A percentile compares a stretch with the other conserved stretches of the same genome.
Evolutionary conservation across 768 basidiomycete genomes (phyloP).

Genomic region (Mycena rosella): DNA sequence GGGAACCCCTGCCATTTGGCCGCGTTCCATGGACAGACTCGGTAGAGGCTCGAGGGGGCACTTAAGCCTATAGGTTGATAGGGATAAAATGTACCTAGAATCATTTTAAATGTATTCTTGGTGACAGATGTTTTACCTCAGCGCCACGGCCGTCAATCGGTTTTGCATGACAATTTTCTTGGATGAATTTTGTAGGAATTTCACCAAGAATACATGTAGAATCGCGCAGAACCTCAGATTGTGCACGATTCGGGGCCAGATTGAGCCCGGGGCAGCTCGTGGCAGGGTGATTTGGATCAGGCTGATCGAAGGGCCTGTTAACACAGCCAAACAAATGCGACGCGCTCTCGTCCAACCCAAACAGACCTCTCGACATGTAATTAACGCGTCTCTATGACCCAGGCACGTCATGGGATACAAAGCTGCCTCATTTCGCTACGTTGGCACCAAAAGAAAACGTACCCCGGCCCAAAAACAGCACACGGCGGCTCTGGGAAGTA

Average conservation of each 20-base stretch:
- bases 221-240: not conserved
- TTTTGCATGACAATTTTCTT: not conserved
- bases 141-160: not conserved
- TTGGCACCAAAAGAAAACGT: slow-evolving; percentile 3
- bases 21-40: not conserved
- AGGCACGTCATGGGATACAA: not conserved
- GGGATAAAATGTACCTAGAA: not conserved
- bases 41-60: not conserved
- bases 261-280: not conserved
- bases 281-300: slow-evolving; percentile 3
- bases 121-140: not conserved
- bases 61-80: not conserved
- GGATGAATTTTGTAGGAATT: not conserved
- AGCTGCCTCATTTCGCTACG: not conserved
- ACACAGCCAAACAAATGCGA: slow-evolving; percentile 11
- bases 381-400: not conserved
- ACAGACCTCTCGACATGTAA: not conserved
- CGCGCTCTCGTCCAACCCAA: not conserved
- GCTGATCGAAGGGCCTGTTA: not conserved
- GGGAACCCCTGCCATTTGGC: not conserved
- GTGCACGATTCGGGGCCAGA: not conserved
- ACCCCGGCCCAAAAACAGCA: slow-evolving; percentile 7
- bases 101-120: slow-evolving; percentile 2
- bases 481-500: not conserved
- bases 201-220: slow-evolving; percentile 17